These are phyloP conservation scores for Xylaria telfairii DNA, from an alignment of 495 filamentous ascomycete species.

Conservation along the genomic window DNA sequence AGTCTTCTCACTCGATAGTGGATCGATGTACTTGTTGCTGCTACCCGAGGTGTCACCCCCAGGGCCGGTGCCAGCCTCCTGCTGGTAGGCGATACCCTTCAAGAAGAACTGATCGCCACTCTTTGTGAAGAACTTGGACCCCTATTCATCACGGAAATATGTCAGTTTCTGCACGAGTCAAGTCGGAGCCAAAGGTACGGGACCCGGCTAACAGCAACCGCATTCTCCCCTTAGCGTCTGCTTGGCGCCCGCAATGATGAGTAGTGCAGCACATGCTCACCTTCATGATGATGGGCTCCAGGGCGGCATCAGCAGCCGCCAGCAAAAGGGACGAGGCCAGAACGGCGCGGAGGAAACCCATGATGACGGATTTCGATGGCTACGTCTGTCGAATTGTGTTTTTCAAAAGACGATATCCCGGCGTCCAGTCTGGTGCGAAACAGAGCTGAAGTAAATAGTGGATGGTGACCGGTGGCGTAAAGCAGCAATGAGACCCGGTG, in stretches of 20 bases:
- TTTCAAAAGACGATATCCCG: neutral
- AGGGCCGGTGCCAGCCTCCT: constrained; percentile 53
- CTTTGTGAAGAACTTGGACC: constrained; percentile 68
- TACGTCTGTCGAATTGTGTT: neutral
- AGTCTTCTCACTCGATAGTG: constrained; percentile 69
- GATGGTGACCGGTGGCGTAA: neutral
- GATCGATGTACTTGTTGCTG: constrained; percentile 60
- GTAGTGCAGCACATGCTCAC: constrained; percentile 41
- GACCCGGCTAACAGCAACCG: neutral
- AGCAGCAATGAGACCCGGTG: neutral
- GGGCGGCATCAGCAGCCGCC: constrained; percentile 57
- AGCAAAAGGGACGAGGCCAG: constrained; percentile 51
- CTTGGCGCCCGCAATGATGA: neutral
- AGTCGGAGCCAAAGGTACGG: neutral
- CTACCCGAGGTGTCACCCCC: constrained; percentile 44
- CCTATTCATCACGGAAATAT: constrained; percentile 34
- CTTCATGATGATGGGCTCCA: constrained; percentile 77
- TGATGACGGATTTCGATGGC: constrained; percentile 15
- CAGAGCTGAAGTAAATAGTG: neutral
- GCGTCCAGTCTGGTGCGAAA: neutral
- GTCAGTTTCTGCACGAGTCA: neutral
- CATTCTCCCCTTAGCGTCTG: neutral
- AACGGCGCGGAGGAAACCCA: constrained; percentile 51
- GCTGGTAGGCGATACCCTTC: constrained; percentile 88
- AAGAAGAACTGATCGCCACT: constrained; percentile 83